Conservation (phyloP, 768 basidiomycete species). For the Crepidotus variabilis region DNA sequence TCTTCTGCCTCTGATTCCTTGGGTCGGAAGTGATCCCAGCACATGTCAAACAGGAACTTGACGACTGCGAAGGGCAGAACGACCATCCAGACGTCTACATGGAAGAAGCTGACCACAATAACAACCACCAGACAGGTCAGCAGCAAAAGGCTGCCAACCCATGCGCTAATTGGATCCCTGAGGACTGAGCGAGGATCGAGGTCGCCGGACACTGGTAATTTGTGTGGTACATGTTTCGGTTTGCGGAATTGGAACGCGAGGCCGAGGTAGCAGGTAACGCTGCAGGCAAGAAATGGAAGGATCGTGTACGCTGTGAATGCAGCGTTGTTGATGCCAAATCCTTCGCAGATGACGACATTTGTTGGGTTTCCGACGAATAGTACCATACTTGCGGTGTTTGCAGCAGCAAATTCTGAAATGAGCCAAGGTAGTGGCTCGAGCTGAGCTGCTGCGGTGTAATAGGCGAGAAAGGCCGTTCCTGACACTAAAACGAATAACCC, state of each 20-base stretch:
- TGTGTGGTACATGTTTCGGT: constrained; percentile 49
- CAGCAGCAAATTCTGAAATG: constrained; percentile 73
- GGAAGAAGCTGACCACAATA: constrained; percentile 72
- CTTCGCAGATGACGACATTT: constrained; percentile 89
- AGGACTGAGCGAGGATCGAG: constrained; percentile 59
- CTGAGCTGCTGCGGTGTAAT: constrained; percentile 71
- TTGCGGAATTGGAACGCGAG: constrained; percentile 57
- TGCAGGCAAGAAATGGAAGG: constrained; percentile 71
- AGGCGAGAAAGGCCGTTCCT: constrained; percentile 86
- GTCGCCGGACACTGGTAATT: constrained; percentile 30
- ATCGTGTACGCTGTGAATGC: constrained; percentile 82
- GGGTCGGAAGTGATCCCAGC: constrained; percentile 52
- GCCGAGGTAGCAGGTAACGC: constrained; percentile 57
- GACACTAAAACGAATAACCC: constrained; percentile 36
- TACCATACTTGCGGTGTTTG: constrained; percentile 74
- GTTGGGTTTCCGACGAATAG: constrained; percentile 90
- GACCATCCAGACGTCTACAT: constrained; percentile 81
- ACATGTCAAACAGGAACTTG: constrained; percentile 68
- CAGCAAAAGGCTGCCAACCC: constrained; percentile 68
- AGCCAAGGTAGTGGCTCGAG: constrained; percentile 62
- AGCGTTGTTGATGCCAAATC: constrained; percentile 73
- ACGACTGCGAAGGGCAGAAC: constrained; percentile 74
- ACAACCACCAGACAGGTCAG: constrained; percentile 65
- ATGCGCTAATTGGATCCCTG: constrained; percentile 69
- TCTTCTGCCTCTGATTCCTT: constrained; percentile 15